A percentile compares a stretch with the other conserved stretches of the same genome.
Evolutionary conservation across 2,329 filamentous ascomycete genomes (phyloP).

Genomic region (Pyrenophora seminiperda): DNA sequence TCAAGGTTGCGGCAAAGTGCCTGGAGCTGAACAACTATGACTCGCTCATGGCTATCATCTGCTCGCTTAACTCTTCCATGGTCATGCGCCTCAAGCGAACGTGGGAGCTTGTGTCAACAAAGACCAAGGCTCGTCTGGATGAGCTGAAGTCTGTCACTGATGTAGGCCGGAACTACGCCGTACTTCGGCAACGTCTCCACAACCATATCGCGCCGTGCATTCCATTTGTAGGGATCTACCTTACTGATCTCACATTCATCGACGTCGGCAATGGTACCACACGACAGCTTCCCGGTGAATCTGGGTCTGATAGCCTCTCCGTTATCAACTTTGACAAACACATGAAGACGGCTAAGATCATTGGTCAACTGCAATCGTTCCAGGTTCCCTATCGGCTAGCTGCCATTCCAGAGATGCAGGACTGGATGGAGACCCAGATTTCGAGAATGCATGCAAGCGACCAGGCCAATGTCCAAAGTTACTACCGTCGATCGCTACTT

Average conservation of each 20-base stretch:
- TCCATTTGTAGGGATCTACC: constrained; percentile 93
- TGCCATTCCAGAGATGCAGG: constrained; percentile 85
- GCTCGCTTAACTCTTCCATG: constrained; percentile 88
- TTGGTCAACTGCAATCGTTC: constrained; percentile 93
- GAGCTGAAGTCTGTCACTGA: constrained; percentile 84
- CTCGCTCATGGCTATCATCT: constrained; percentile 94
- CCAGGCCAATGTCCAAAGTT: constrained; percentile 66
- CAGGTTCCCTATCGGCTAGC: constrained; percentile 88
- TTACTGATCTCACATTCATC: constrained; percentile 94
- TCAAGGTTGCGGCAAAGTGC: constrained; percentile 88
- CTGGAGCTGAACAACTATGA: constrained; percentile 95
- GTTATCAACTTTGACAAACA: constrained; percentile 99
- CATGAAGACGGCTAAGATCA: constrained; percentile 90
- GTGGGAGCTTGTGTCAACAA: constrained; percentile 86
- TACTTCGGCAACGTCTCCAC: constrained; percentile 80
- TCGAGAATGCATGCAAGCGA: constrained; percentile 71
- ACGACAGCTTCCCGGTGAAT: constrained; percentile 69
- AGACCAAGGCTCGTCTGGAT: constrained; percentile 80
- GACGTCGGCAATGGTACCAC: constrained; percentile 91
- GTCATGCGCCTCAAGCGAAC: constrained; percentile 87
- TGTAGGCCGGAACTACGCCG: constrained; percentile 86
- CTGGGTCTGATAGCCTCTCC: constrained; percentile 66
- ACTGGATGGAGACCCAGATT: constrained; percentile 87
- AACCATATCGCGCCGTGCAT: constrained; percentile 89
- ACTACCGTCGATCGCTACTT: constrained; percentile 82